Conservation (phyloP, 2,329 filamentous ascomycete species). For the Bipolaris oryzae region DNA sequence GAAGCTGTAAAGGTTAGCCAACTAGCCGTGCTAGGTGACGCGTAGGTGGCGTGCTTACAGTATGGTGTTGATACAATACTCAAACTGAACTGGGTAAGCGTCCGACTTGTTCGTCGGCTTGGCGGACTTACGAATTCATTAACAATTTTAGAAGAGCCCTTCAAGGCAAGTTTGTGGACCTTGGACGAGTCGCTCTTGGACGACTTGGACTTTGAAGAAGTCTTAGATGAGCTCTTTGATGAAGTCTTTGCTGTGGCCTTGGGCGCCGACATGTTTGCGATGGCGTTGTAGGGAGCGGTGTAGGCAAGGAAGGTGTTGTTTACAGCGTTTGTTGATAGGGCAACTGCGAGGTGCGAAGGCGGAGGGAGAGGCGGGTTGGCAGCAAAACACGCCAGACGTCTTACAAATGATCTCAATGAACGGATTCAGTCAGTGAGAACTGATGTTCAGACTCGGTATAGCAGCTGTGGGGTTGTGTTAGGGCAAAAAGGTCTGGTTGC, state of each 20-base stretch:
- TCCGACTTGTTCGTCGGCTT: background rate
- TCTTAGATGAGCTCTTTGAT: constrained; percentile 27
- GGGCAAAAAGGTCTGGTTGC: constrained; percentile 13
- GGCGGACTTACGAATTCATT: constrained; percentile 86
- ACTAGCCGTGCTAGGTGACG: background rate
- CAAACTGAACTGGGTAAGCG: constrained; percentile 65
- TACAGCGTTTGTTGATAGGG: constrained; percentile 39
- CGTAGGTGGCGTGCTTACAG: constrained; percentile 62
- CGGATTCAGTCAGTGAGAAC: background rate
- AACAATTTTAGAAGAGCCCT: constrained; percentile 83
- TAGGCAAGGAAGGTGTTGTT: constrained; percentile 27
- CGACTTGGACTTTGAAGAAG: constrained; percentile 39
- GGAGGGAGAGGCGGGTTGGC: background rate
- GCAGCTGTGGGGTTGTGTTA: constrained; percentile 6
- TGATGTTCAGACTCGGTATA: constrained; percentile 4
- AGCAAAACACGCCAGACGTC: background rate
- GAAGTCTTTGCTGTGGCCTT: constrained; percentile 35
- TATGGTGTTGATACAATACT: constrained; percentile 98
- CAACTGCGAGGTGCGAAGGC: constrained; percentile 22
- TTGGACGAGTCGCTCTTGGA: constrained; percentile 75
- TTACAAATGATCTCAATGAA: background rate
- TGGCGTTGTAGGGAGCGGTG: constrained; percentile 5
- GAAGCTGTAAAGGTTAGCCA: constrained; percentile 63
- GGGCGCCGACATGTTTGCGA: constrained; percentile 39
- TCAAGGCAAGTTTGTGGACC: constrained; percentile 91